A percentile compares a stretch with the other conserved stretches of the same genome.
phyloP scores from a whole-genome alignment of 164 flowering plant genomes.

The Warburgia ugandensis region DNA sequence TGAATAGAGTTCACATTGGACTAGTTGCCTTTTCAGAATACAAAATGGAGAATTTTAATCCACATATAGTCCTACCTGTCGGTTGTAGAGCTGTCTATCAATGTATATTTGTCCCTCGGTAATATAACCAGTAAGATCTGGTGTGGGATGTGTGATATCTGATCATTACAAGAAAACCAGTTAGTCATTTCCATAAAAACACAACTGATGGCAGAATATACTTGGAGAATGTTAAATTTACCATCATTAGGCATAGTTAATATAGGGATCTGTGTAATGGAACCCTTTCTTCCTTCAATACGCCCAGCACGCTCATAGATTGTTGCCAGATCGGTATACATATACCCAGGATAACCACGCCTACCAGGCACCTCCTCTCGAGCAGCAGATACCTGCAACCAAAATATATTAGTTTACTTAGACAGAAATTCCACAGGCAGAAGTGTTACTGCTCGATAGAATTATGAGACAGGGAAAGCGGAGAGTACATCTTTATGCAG shows the following conservation, averaged over 20 bases:
- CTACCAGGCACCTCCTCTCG: slow-evolving; percentile 99
- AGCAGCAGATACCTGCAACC: slow-evolving; percentile 93
- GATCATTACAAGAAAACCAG: slow-evolving; percentile 17
- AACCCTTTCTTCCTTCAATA: slow-evolving; percentile 96
- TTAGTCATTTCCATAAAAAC: too few species aligned
- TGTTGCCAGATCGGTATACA: slow-evolving; percentile 97
- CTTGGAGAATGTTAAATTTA: slow-evolving; percentile 13
- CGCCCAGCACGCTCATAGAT: slow-evolving; percentile 99
- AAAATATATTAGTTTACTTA: too few species aligned
- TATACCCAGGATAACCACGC: slow-evolving; percentile 99
- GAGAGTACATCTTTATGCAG: too few species aligned
- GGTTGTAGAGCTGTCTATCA: slow-evolving; percentile 83
- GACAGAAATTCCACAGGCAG: too few species aligned
- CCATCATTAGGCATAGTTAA: slow-evolving; percentile 99
- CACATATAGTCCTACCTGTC: slow-evolving; percentile 54
- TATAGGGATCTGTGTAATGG: slow-evolving; percentile 97
- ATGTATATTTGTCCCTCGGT: slow-evolving; percentile 98
- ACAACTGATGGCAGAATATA: too few species aligned
- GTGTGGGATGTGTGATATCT: slow-evolving; percentile 98
- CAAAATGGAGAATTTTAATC: not conserved
- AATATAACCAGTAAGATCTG: slow-evolving; percentile 97
- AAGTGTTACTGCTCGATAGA: too few species aligned
- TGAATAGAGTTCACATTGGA: too few species aligned
- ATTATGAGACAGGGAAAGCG: too few species aligned
- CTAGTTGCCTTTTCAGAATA: too few species aligned